Percentiles rank a stretch among this genome's conserved stretches.
Evolutionary conservation across 129 eudicot species (phyloP).

Genomic region (Ambrosia trifida): DNA sequence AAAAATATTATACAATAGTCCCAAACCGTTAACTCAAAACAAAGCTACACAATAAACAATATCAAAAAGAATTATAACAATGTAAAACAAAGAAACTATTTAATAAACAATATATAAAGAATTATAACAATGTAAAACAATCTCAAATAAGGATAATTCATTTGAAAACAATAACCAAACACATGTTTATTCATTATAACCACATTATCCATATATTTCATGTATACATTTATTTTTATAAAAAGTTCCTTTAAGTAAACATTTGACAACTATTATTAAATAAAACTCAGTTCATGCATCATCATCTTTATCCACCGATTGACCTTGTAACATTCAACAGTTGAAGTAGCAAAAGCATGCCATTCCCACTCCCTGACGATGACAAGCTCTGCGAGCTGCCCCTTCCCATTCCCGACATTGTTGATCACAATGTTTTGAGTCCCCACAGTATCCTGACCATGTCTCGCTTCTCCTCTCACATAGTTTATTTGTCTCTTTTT

Average conservation of each 20-base stretch:
- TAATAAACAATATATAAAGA: too few species aligned
- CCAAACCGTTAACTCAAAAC: too few species aligned
- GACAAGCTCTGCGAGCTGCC: slow-evolving; percentile 33
- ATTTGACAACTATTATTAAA: not conserved
- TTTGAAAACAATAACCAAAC: too few species aligned
- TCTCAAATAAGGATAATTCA: too few species aligned
- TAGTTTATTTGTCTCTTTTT: slow-evolving; percentile 4
- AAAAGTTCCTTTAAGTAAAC: not conserved
- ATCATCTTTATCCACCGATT: not conserved
- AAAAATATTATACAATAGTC: too few species aligned
- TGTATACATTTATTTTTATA: not conserved
- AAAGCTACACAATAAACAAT: too few species aligned
- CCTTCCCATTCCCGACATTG: slow-evolving; percentile 22
- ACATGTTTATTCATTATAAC: slow-evolving; percentile 14
- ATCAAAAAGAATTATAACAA: too few species aligned
- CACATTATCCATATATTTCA: not conserved
- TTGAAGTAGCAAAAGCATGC: slow-evolving; percentile 35
- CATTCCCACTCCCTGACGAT: slow-evolving; percentile 13
- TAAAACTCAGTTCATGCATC: not conserved
- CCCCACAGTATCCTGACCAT: slow-evolving; percentile 20
- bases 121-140: too few species aligned
- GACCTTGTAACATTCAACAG: slow-evolving; percentile 7
- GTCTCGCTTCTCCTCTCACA: slow-evolving; percentile 31
- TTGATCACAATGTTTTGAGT: slow-evolving; percentile 16
- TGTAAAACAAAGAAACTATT: too few species aligned